A percentile compares a stretch with the other conserved stretches of the same genome.
Conservation (phyloP, 2,329 filamentous ascomycete species). For the Claviceps sp. region DNA sequence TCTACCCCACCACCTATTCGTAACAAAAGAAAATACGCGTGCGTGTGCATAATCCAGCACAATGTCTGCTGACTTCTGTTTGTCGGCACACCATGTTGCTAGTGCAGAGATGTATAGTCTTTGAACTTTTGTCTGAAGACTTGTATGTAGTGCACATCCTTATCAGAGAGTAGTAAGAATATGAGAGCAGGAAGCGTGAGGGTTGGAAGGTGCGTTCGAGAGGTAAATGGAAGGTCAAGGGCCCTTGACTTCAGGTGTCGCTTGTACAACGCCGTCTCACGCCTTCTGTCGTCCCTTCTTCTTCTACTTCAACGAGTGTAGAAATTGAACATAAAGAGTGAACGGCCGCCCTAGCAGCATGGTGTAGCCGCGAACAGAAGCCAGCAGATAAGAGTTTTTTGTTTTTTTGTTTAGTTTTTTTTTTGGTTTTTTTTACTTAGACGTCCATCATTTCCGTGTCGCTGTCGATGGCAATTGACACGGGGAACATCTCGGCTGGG, state of each 20-base stretch:
- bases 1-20: not conserved
- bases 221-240: not conserved
- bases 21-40: slow-evolving; percentile 7
- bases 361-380: no score
- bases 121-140: slow-evolving; percentile 1
- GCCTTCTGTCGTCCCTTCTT: slow-evolving; percentile 2
- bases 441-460: slow-evolving; percentile 50
- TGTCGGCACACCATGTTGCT: slow-evolving; percentile 8
- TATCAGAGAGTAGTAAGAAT: not conserved
- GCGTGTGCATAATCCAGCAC: slow-evolving; percentile 13
- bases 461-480: slow-evolving; percentile 22
- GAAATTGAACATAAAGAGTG: no score
- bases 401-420: not conserved
- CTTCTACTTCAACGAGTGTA: not conserved
- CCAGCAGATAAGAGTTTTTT: no score
- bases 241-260: no score
- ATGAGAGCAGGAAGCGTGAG: not conserved
- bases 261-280: no score
- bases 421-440: slow-evolving; percentile 17
- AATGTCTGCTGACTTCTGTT: slow-evolving; percentile 10
- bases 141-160: not conserved
- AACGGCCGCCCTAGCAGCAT: no score
- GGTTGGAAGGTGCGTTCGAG: not conserved
- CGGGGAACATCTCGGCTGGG: slow-evolving; percentile 43
- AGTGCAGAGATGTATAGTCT: slow-evolving; percentile 2